Base-by-base conservation (phyloP, 805 yeast species). In the Sporopachydermia quercuum region DNA sequence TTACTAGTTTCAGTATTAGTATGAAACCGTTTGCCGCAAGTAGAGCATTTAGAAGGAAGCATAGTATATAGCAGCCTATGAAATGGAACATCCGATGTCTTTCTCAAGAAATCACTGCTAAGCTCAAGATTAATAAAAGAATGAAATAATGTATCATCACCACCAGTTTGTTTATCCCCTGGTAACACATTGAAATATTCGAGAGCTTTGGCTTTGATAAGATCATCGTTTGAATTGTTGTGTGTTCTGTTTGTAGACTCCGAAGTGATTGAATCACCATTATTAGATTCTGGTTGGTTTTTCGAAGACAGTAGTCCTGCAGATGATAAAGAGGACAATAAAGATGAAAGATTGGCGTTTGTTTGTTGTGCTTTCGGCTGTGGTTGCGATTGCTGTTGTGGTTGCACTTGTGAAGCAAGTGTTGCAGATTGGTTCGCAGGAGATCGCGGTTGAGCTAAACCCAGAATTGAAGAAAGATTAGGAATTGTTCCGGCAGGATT, bases 1-100 rank as follows among this genome's bases (percentile, higher is more conserved):
- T 58, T 57, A 33, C 58, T 60, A 13, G 85, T 93, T 37, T 66
- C 70, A 2, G 58, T 61, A 27, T 76, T 71, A 40, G 70, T 69
- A 3, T 73, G 66, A 54, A 85, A 91, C 46, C 99, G 62, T 55
- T 83, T 83, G 16, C 96, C 93, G 61, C 98, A 91, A 15, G 78
- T 76, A 13, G 82, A 72, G 62, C 98, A 91, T 57, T 85, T 89
- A 45, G 80, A 71, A 3, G 91, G 75, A 49, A 78, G 72, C 18
- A 61, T 57, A n/a, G 63, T 73, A 53, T 71, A 80, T 23, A 78
- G 60, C 41, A 55, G 51, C 33, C 44, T 56, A 23, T 58, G 57
- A 15, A 58, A 47, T 3, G 60, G 51, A 36, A 50, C 50, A 1
- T 54, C 49, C 1, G 56, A 48, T 3, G 63, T 57, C 15, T 52